phyloP scores from a whole-genome alignment of 805 yeast genomes.

The Kluyveromyces aestuarii region DNA sequence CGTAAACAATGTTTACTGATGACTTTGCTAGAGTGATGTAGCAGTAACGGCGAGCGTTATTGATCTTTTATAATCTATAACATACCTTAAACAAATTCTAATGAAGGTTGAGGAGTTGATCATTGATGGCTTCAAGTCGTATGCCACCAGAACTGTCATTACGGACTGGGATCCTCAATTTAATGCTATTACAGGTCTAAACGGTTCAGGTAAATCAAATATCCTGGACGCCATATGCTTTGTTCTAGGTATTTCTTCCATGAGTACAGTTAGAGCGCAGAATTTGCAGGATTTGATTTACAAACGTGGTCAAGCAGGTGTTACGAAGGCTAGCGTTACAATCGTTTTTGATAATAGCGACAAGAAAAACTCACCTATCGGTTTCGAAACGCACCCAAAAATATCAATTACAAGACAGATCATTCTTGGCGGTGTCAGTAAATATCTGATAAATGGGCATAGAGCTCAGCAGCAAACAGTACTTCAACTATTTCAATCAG shows the following conservation, averaged over 20 bases:
- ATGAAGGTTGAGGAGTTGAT: slow-evolving; percentile 96
- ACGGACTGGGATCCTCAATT: slow-evolving; percentile 94
- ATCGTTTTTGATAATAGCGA: slow-evolving; percentile 89
- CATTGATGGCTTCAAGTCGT: slow-evolving; percentile 95
- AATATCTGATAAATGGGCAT: slow-evolving; percentile 90
- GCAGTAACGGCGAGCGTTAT: not conserved
- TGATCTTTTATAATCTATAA: not conserved
- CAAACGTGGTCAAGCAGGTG: slow-evolving; percentile 97
- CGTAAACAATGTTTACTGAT: not conserved
- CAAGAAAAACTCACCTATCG: slow-evolving; percentile 69
- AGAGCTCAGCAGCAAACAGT: slow-evolving; percentile 93
- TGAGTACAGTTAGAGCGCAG: slow-evolving; percentile 91
- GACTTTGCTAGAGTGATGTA: not conserved
- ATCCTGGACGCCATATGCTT: slow-evolving; percentile 95
- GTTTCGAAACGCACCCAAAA: slow-evolving; percentile 66
- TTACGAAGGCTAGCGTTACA: slow-evolving; percentile 92
- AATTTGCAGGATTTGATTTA: slow-evolving; percentile 89
- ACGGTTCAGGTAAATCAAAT: slow-evolving; percentile 96
- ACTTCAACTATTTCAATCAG: slow-evolving; percentile 81
- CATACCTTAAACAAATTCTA: not conserved
- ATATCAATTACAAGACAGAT: slow-evolving; percentile 90
- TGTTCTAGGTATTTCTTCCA: slow-evolving; percentile 91
- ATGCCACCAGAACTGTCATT: slow-evolving; percentile 92
- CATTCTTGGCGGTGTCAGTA: slow-evolving; percentile 83
- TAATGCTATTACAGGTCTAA: slow-evolving; percentile 95